Conservation (phyloP, 1,139 yeast genomes). For the Candida buenavistaensis region DNA sequence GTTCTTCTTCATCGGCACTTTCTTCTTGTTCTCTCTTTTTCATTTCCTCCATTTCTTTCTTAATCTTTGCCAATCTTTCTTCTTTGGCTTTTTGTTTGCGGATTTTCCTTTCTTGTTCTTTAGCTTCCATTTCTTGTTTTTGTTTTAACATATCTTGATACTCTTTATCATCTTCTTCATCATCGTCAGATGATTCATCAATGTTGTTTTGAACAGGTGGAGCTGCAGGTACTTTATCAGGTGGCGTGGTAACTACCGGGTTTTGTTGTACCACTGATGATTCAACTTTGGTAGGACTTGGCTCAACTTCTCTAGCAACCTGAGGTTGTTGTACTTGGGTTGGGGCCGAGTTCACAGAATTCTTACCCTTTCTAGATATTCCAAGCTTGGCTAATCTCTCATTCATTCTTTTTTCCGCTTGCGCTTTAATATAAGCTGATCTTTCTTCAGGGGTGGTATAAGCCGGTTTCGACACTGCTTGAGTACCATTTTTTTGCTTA, state of each 20-base stretch:
- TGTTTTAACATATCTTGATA: slow-evolving; percentile 46
- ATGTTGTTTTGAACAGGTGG: slow-evolving; percentile 3
- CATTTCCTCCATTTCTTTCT: slow-evolving; percentile 64
- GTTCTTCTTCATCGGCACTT: slow-evolving; percentile 39
- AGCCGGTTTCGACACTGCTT: slow-evolving; percentile 12
- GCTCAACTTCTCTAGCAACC: slow-evolving; percentile 5
- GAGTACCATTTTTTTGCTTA: slow-evolving; percentile 10
- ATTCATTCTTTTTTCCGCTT: slow-evolving; percentile 86
- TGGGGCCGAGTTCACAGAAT: too few relatives aligned
- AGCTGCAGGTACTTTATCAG: not conserved
- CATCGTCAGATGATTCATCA: slow-evolving; percentile 28
- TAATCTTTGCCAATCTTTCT: slow-evolving; percentile 58
- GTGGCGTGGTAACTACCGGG: slow-evolving; percentile 5
- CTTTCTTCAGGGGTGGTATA: slow-evolving; percentile 61
- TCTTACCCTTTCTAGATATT: slow-evolving; percentile 35
- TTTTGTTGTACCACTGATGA: slow-evolving; percentile 6
- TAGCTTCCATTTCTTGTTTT: slow-evolving; percentile 49
- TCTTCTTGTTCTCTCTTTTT: slow-evolving; percentile 36
- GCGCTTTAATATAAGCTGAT: slow-evolving; percentile 83
- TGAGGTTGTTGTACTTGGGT: slow-evolving; percentile 2
- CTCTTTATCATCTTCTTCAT: slow-evolving; percentile 52
- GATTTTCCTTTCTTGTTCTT: slow-evolving; percentile 47
- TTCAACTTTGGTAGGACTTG: slow-evolving; percentile 4
- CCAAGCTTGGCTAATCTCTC: slow-evolving; percentile 89
- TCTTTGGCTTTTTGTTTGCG: slow-evolving; percentile 51